Conservation (phyloP, 2,329 filamentous ascomycete species). For the Fragosphaeria purpurea region DNA sequence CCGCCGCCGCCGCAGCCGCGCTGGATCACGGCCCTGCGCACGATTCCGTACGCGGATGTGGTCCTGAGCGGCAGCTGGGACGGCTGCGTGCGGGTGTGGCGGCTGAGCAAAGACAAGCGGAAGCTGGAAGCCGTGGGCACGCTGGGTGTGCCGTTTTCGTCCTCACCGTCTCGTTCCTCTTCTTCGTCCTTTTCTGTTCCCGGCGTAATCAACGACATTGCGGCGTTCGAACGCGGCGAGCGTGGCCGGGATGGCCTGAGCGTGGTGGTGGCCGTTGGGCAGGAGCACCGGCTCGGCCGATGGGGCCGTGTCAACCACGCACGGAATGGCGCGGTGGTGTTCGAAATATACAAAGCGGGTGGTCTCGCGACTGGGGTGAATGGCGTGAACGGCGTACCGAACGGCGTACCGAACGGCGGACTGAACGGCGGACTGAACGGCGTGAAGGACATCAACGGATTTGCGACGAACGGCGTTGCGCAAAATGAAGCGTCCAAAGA, state of each 20-base stretch:
- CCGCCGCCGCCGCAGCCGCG: constrained; percentile 60
- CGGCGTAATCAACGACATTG: constrained; percentile 81
- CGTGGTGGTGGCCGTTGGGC: constrained; percentile 76
- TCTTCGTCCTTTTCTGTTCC: constrained; percentile 12
- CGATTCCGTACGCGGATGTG: constrained; percentile 82
- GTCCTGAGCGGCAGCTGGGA: constrained; percentile 93
- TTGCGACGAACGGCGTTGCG: constrained; percentile 13
- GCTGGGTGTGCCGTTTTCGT: constrained; percentile 30
- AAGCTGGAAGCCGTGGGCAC: constrained; percentile 63
- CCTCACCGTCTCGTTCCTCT: neutral
- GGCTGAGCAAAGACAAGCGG: constrained; percentile 71
- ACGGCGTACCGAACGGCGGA: constrained; percentile 21
- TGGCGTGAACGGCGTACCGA: constrained; percentile 14
- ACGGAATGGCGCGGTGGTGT: constrained; percentile 77
- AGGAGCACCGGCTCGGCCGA: constrained; percentile 73
- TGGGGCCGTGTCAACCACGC: constrained; percentile 60
- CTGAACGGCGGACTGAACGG: constrained; percentile 13
- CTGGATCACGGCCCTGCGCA: constrained; percentile 81
- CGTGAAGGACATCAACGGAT: neutral
- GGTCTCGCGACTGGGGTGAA: neutral
- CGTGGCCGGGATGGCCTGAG: constrained; percentile 67
- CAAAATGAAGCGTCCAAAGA: constrained; percentile 7
- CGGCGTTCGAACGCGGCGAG: constrained; percentile 76
- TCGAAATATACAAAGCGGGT: constrained; percentile 50
- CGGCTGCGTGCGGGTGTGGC: constrained; percentile 78